These are phyloP conservation scores for Plasmodium blacklocki DNA, from an alignment of 169 alveolate species.

Conservation along the genomic window DNA sequence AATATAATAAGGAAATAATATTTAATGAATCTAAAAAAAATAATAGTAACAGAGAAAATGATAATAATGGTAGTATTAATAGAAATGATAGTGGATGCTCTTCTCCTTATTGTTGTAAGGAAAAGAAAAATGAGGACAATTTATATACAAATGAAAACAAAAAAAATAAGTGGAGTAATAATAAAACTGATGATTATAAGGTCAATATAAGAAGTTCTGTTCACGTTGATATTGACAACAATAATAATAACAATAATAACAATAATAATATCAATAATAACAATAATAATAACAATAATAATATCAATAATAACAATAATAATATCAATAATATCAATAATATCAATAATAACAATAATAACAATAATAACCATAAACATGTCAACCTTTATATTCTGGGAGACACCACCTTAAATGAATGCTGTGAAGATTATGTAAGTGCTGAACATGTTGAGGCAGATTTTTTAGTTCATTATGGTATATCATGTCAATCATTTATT, in stretches of 20 bases:
- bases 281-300: no score
- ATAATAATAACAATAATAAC: background rate
- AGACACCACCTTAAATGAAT: conserved; percentile 59
- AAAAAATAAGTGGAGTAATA: background rate
- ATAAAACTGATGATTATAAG: background rate
- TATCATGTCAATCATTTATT: conserved; percentile 51
- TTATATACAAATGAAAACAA: background rate
- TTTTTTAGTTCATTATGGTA: conserved; percentile 60
- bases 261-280: background rate
- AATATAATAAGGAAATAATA: conserved; percentile 5
- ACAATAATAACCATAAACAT: background rate
- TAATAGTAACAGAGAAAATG: background rate
- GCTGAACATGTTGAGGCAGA: conserved; percentile 75
- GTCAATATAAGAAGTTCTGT: background rate
- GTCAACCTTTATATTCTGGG: conserved; percentile 52
- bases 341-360: background rate
- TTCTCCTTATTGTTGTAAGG: no score
- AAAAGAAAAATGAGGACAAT: no score
- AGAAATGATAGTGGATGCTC: background rate
- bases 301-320: no score
- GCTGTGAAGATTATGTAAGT: conserved; percentile 73
- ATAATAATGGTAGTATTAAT: background rate
- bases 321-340: background rate
- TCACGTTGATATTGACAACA: background rate
- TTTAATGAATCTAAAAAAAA: background rate